Evolutionary conservation across 2,329 filamentous ascomycete genomes (phyloP).

Genomic region (Exophiala sideris): DNA sequence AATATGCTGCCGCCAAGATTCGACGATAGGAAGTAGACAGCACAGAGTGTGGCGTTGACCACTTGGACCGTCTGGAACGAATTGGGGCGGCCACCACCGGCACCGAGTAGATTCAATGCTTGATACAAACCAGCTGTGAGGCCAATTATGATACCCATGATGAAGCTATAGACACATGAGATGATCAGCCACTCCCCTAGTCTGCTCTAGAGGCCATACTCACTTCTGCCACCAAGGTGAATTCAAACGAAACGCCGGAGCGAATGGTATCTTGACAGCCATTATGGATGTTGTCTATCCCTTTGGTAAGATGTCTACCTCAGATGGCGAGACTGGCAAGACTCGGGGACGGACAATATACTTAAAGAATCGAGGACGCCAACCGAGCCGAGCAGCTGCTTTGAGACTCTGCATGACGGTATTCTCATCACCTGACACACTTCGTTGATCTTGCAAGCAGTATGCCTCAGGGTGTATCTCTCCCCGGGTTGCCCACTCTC

Average conservation of each 20-base stretch:
- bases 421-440: too few species aligned
- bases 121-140: conserved; percentile 13
- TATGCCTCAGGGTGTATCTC: too few species aligned
- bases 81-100: conserved; percentile 14
- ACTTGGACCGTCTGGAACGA: conserved; percentile 11
- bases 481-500: too few species aligned
- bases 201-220: not conserved
- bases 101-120: conserved; percentile 14
- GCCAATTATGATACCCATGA: conserved; percentile 13
- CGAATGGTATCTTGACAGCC: not conserved
- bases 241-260: not conserved
- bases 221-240: conserved; percentile 7
- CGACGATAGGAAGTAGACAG: conserved; percentile 13
- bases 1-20: conserved; percentile 12
- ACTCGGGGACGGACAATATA: too few species aligned
- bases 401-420: too few species aligned
- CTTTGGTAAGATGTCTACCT: not conserved
- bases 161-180: not conserved
- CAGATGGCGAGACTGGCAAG: too few species aligned
- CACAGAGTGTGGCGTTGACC: conserved; percentile 14
- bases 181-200: not conserved
- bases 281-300: conserved; percentile 13
- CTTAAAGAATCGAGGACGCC: too few species aligned
- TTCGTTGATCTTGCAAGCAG: too few species aligned
- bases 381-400: too few species aligned